A percentile compares a stretch with the other conserved stretches of the same genome.
phyloP scores from a whole-genome alignment of 1,284 basidiomycete genomes.

The Tetrapyrgos nigripes region DNA sequence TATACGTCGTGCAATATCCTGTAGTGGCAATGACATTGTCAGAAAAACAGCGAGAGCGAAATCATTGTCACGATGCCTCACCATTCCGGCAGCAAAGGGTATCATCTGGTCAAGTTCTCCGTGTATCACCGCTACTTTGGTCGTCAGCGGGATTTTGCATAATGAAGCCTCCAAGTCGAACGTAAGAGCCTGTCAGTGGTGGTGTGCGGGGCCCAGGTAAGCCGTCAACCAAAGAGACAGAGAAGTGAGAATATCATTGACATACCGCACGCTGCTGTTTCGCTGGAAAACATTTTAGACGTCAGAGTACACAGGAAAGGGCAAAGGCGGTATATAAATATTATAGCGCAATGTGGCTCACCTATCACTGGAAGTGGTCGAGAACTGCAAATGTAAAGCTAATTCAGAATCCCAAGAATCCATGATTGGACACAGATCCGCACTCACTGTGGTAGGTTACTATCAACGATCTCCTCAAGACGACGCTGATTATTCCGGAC shows the following conservation, averaged over 20 bases:
- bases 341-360: slow-evolving; percentile 25
- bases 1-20: slow-evolving; percentile 34
- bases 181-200: slow-evolving; percentile 35
- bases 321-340: too few species aligned
- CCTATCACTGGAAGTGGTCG: slow-evolving; percentile 14
- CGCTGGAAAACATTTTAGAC: slow-evolving; percentile 24
- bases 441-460: background rate
- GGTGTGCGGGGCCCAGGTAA: background rate
- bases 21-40: background rate
- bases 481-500: slow-evolving; percentile 7
- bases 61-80: slow-evolving; percentile 23
- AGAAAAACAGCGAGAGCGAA: background rate
- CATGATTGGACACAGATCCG: background rate
- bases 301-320: background rate
- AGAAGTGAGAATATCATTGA: background rate
- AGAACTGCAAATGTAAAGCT: background rate
- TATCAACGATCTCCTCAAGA: slow-evolving; percentile 10
- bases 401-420: background rate
- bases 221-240: background rate
- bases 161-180: slow-evolving; percentile 42
- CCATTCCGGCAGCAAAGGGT: slow-evolving; percentile 39
- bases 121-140: slow-evolving; percentile 47
- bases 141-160: slow-evolving; percentile 34
- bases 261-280: slow-evolving; percentile 41
- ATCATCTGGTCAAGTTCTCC: slow-evolving; percentile 47